These are phyloP conservation scores for Polytrichum formosum DNA, from an alignment of 225 moss, liverwort and hornwort species.

Conservation along the genomic window DNA sequence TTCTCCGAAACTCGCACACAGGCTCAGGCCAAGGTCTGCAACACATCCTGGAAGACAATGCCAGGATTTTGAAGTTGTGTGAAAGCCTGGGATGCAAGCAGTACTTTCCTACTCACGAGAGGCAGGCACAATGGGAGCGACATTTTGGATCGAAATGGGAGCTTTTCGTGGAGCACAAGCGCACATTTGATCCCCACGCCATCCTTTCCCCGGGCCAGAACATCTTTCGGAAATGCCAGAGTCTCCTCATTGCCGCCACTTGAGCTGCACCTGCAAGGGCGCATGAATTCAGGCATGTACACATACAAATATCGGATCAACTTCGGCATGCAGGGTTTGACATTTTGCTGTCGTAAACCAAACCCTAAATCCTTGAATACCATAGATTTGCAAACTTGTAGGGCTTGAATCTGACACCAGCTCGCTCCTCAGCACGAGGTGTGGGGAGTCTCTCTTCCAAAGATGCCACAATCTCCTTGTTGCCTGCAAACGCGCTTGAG, in stretches of 20 bases:
- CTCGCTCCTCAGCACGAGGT: too few relatives aligned
- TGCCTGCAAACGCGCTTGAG: too few relatives aligned
- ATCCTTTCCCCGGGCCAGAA: constrained; percentile 57
- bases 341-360: too few relatives aligned
- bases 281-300: too few relatives aligned
- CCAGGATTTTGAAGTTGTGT: constrained; percentile 16
- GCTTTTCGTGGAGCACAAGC: constrained; percentile 36
- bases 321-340: too few relatives aligned
- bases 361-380: too few relatives aligned
- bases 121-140: constrained; percentile 29
- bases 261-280: too few relatives aligned
- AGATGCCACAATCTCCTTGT: too few relatives aligned
- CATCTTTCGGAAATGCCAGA: constrained; percentile 23
- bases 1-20: constrained; percentile 30
- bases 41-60: constrained; percentile 22
- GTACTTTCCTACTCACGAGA: constrained; percentile 37
- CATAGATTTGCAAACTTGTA: too few relatives aligned
- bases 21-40: constrained; percentile 15
- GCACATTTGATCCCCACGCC: constrained; percentile 40
- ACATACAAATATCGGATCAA: too few relatives aligned
- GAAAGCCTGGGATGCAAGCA: constrained; percentile 48
- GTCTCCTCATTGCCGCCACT: neutral
- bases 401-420: too few relatives aligned
- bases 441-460: too few relatives aligned
- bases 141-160: constrained; percentile 58